A percentile compares a stretch with the other conserved stretches of the same genome.
Conservation (phyloP, 2,329 filamentous ascomycete genomes). For the Aspergillus awamori region DNA sequence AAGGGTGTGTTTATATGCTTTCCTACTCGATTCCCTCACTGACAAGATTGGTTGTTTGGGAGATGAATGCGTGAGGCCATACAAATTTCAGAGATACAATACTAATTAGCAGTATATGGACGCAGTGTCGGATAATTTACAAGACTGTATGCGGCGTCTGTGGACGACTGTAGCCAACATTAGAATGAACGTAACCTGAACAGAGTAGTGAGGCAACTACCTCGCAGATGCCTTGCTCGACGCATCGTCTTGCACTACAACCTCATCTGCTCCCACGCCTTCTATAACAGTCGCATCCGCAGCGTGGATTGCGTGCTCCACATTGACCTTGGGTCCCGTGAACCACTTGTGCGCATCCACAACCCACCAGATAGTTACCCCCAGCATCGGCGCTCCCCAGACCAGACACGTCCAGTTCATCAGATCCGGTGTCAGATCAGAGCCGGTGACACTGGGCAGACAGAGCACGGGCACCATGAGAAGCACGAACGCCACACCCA, state of each 20-base stretch:
- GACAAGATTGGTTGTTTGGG: too few relatives aligned
- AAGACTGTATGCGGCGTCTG: too few relatives aligned
- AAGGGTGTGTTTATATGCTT: too few relatives aligned
- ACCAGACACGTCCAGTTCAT: slow-evolving; percentile 74
- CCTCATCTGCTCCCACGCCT: slow-evolving; percentile 20
- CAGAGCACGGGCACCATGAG: slow-evolving; percentile 72
- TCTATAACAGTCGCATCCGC: slow-evolving; percentile 26
- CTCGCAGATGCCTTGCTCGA: slow-evolving; percentile 10
- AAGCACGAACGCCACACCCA: slow-evolving; percentile 62
- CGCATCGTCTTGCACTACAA: not conserved
- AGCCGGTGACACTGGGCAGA: slow-evolving; percentile 61
- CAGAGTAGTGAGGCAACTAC: not conserved
- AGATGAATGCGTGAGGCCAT: too few relatives aligned
- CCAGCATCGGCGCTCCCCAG: slow-evolving; percentile 66
- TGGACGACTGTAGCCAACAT: not conserved
- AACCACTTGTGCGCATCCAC: slow-evolving; percentile 69
- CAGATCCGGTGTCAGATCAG: slow-evolving; percentile 51
- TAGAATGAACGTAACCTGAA: not conserved
- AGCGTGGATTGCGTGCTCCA: slow-evolving; percentile 54
- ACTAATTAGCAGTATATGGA: not conserved
- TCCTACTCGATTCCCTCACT: too few relatives aligned
- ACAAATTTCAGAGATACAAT: not conserved
- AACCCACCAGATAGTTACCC: slow-evolving; percentile 64
- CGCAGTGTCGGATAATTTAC: too few relatives aligned
- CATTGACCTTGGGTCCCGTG: slow-evolving; percentile 69